Evolutionary conservation across 805 yeast genomes (phyloP).

Genomic region (Scheffersomyces stipitis): DNA sequence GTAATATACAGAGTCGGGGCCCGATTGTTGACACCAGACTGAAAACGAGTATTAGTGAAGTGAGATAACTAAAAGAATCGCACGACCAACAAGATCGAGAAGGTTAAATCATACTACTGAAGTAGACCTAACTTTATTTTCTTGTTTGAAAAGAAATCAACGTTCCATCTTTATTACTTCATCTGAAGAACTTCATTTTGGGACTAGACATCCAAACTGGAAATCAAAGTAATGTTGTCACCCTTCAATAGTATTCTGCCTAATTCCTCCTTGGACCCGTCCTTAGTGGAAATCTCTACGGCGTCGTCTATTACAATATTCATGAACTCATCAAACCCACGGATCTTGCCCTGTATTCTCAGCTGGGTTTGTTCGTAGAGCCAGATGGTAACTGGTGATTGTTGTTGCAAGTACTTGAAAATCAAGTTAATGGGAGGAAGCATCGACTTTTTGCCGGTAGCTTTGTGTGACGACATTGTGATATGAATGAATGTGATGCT

Average conservation of each 20-base stretch:
- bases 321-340: constrained; percentile 98
- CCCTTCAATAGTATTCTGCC: constrained; percentile 87
- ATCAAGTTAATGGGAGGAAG: constrained; percentile 92
- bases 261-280: constrained; percentile 50
- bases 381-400: constrained; percentile 81
- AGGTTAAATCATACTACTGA: constrained; percentile 1
- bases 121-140: constrained; percentile 11
- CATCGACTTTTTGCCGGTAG: constrained; percentile 41
- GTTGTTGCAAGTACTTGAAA: constrained; percentile 83
- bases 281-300: constrained; percentile 57
- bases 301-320: constrained; percentile 66
- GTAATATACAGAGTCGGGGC: too few relatives aligned
- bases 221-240: constrained; percentile 83
- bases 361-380: constrained; percentile 78
- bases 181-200: neutral
- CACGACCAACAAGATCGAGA: neutral
- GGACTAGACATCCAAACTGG: constrained; percentile 31
- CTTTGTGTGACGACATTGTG: too few relatives aligned
- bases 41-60: too few relatives aligned
- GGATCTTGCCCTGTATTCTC: constrained; percentile 77
- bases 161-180: neutral
- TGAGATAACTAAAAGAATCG: neutral
- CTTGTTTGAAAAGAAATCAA: constrained; percentile 15
- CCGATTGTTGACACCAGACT: too few relatives aligned
- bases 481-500: too few relatives aligned